phyloP scores from a whole-genome alignment of 192 early-diverging fungal genomes.

The Phycomyces blakesleeanus region DNA sequence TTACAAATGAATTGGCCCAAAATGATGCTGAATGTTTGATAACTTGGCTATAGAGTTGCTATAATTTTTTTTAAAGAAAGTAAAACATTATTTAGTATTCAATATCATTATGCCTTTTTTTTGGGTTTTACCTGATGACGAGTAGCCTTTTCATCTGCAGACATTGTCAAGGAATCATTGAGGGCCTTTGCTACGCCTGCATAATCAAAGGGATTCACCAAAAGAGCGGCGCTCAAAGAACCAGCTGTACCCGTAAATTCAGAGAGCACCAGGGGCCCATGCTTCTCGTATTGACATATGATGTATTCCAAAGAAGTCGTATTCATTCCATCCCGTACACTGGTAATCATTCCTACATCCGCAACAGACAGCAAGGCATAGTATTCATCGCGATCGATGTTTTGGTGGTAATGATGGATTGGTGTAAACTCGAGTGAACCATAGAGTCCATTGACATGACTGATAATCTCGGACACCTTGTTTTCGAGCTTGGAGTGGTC shows the following conservation, averaged over 20 bases:
- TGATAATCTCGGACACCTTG: conserved; percentile 86
- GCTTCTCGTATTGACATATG: conserved; percentile 82
- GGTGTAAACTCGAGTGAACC: conserved; percentile 95
- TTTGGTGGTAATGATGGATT: conserved; percentile 89
- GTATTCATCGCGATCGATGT: conserved; percentile 95
- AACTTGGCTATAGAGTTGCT: conserved; percentile 78
- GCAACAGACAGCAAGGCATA: conserved; percentile 93
- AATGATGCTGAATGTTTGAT: conserved; percentile 75
- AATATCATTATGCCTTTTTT: neutral
- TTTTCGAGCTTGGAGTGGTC: conserved; percentile 71
- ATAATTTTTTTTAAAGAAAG: neutral
- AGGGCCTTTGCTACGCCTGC: conserved; percentile 76
- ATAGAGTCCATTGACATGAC: conserved; percentile 90
- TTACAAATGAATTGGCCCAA: conserved; percentile 84
- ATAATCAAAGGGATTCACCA: conserved; percentile 91
- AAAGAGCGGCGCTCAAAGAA: conserved; percentile 66
- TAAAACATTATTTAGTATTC: neutral
- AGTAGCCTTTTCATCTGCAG: conserved; percentile 57
- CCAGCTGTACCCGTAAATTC: conserved; percentile 97
- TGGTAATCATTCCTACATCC: conserved; percentile 89
- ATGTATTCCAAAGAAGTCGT: conserved; percentile 93
- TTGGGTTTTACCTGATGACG: conserved; percentile 53
- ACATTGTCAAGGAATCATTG: conserved; percentile 66
- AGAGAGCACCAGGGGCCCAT: conserved; percentile 85
- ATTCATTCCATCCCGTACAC: conserved; percentile 98